These are phyloP conservation scores for Dendrobium chrysotoxum DNA, from an alignment of 106 monocot species.

Conservation along the genomic window DNA sequence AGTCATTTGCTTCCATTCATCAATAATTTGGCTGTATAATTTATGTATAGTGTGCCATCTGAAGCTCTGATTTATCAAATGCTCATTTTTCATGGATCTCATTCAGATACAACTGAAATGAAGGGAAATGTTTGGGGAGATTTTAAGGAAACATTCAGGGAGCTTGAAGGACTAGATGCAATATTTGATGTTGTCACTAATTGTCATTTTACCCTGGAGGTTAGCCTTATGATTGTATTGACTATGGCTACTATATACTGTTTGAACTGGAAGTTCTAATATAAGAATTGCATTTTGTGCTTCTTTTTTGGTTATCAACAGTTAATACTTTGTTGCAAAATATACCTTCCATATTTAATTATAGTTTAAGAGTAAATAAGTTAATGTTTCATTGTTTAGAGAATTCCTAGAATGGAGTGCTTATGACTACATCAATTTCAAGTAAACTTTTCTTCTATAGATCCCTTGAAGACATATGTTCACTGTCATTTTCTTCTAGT, in stretches of 20 bases:
- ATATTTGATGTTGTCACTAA: slow-evolving; percentile 53
- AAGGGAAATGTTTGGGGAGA: slow-evolving; percentile 46
- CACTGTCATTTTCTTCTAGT: not conserved
- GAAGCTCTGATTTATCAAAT: not conserved
- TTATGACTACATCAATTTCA: not conserved
- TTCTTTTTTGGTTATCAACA: too few relatives aligned
- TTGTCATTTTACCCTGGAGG: slow-evolving; percentile 72
- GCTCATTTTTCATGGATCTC: not conserved
- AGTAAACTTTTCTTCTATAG: not conserved
- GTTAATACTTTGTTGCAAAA: not conserved
- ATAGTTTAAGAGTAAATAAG: not conserved
- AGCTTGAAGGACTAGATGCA: slow-evolving; percentile 82
- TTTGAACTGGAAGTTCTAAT: not conserved
- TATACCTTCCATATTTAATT: not conserved
- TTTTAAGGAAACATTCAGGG: slow-evolving; percentile 85
- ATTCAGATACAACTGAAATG: slow-evolving; percentile 66
- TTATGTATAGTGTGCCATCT: not conserved
- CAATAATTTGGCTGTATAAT: too few relatives aligned
- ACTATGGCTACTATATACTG: not conserved
- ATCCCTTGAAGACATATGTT: not conserved
- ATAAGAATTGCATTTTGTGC: too few relatives aligned
- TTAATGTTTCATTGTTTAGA: not conserved
- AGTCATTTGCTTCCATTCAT: too few relatives aligned
- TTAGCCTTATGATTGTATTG: slow-evolving; percentile 14
- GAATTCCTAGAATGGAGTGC: not conserved